Conservation (phyloP, 305 asterid species). For the Lippia alba region DNA sequence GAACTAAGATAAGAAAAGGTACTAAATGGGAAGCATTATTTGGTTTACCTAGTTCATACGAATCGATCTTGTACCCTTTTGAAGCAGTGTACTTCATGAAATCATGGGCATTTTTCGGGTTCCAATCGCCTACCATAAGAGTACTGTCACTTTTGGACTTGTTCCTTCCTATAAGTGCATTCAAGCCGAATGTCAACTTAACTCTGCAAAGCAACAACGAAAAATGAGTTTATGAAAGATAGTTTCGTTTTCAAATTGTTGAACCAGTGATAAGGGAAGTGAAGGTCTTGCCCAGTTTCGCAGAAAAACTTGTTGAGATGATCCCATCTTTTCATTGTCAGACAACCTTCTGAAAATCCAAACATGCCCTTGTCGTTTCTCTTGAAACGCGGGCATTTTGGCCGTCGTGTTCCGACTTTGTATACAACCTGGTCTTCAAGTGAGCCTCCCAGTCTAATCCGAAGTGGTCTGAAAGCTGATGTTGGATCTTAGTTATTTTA, state of each 20-base stretch:
- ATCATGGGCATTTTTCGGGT: constrained; percentile 56
- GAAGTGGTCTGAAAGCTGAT: constrained; percentile 64
- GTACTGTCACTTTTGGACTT: constrained; percentile 18
- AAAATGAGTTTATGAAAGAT: not conserved
- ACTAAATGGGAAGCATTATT: too few relatives aligned
- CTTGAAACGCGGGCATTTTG: constrained; percentile 61
- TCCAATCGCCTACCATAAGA: constrained; percentile 71
- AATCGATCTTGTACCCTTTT: constrained; percentile 76
- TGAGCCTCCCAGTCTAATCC: constrained; percentile 85
- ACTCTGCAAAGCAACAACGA: constrained; percentile 44
- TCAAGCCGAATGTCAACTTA: constrained; percentile 67
- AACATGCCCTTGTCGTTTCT: constrained; percentile 42
- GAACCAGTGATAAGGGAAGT: not conserved
- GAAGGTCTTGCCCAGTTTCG: constrained; percentile 58
- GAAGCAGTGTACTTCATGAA: constrained; percentile 62
- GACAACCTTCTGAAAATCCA: constrained; percentile 74
- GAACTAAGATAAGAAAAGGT: not conserved
- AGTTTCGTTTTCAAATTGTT: not conserved
- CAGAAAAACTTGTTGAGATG: constrained; percentile 53
- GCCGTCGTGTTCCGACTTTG: constrained; percentile 48
- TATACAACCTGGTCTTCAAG: constrained; percentile 77
- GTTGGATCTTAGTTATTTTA: not conserved
- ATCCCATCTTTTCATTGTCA: constrained; percentile 79
- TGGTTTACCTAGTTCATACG: constrained; percentile 73
- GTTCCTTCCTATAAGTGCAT: constrained; percentile 68